Percentiles rank a stretch among this genome's conserved stretches.
Evolutionary conservation across 495 filamentous ascomycete species (phyloP).

Genomic region (Eremomyces bilateralis): DNA sequence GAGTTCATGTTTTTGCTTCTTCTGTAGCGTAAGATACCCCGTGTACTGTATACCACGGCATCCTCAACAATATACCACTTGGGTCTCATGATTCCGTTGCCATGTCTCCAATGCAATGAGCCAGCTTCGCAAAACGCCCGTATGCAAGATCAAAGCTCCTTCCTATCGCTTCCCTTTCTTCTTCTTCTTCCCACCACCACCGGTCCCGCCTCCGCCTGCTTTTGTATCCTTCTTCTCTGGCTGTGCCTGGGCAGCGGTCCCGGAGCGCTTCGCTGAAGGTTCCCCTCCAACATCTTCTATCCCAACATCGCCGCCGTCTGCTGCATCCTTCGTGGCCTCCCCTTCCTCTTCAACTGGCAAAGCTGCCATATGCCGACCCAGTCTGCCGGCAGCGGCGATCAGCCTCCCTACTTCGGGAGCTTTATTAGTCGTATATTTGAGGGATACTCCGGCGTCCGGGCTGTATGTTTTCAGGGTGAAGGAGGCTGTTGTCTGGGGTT

Average conservation of each 20-base stretch:
- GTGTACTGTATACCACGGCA: no score
- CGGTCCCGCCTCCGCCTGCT: constrained; percentile 2
- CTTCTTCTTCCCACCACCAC: constrained; percentile 14
- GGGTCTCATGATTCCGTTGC: no score
- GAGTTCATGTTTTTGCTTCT: no score
- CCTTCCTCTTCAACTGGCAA: constrained; percentile 25
- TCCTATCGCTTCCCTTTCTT: constrained; percentile 23
- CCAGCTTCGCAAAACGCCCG: no score
- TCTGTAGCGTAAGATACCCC: no score
- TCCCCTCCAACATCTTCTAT: constrained; percentile 5
- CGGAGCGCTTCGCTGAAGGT: constrained; percentile 2
- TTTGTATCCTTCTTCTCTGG: constrained; percentile 3
- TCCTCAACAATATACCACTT: no score
- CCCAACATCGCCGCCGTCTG: constrained; percentile 1
- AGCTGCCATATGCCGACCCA: constrained; percentile 43
- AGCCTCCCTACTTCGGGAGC: constrained; percentile 70
- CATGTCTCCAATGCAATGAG: no score
- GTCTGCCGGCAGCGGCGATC: constrained; percentile 46
- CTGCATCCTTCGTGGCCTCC: constrained; percentile 1
- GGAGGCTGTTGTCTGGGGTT: constrained; percentile 27
- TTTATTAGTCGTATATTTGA: constrained; percentile 21
- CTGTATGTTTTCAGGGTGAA: constrained; percentile 83
- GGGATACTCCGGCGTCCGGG: constrained; percentile 45
- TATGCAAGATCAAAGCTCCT: no score
- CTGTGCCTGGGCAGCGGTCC: constrained; percentile 1